A percentile compares a stretch with the other conserved stretches of the same genome.
Evolutionary conservation across 1,284 basidiomycete genomes (phyloP).

Genomic region (Laetiporus sulphureus): DNA sequence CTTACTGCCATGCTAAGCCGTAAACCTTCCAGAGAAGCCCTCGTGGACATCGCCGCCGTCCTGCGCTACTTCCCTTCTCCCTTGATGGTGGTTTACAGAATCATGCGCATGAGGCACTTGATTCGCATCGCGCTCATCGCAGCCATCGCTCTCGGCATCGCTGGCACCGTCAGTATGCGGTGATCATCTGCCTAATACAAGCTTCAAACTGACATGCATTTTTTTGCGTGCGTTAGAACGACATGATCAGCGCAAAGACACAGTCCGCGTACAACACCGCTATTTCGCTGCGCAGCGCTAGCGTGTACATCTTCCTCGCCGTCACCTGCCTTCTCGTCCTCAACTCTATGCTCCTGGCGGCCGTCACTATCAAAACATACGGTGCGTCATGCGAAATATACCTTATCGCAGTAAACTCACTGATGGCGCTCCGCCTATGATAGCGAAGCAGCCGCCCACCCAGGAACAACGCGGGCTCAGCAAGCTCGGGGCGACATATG

Average conservation of each 20-base stretch:
- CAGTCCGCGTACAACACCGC: slow-evolving; percentile 12
- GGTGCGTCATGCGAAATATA: no score
- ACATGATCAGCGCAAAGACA: no score
- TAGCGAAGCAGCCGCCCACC: not conserved
- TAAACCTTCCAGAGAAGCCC: slow-evolving; percentile 3
- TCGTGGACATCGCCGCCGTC: slow-evolving; percentile 12
- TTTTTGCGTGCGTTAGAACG: no score
- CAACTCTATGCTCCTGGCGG: slow-evolving; percentile 29
- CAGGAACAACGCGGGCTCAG: not conserved
- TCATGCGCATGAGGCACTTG: slow-evolving; percentile 26
- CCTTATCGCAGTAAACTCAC: not conserved
- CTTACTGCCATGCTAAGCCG: no score
- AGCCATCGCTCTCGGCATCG: slow-evolving; percentile 34
- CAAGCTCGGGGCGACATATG: slow-evolving; percentile 27
- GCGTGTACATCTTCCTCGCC: slow-evolving; percentile 39
- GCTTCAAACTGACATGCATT: no score
- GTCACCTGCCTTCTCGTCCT: slow-evolving; percentile 34
- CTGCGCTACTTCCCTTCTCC: slow-evolving; percentile 11
- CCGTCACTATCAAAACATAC: slow-evolving; percentile 7
- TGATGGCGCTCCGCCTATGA: not conserved
- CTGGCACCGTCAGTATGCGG: slow-evolving; percentile 20
- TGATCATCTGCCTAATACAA: not conserved
- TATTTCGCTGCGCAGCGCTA: slow-evolving; percentile 25
- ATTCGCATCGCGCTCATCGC: slow-evolving; percentile 28
- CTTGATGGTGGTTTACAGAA: slow-evolving; percentile 19